Base-by-base conservation (phyloP, 2,329 filamentous ascomycete species). In the Phoma sp. region DNA sequence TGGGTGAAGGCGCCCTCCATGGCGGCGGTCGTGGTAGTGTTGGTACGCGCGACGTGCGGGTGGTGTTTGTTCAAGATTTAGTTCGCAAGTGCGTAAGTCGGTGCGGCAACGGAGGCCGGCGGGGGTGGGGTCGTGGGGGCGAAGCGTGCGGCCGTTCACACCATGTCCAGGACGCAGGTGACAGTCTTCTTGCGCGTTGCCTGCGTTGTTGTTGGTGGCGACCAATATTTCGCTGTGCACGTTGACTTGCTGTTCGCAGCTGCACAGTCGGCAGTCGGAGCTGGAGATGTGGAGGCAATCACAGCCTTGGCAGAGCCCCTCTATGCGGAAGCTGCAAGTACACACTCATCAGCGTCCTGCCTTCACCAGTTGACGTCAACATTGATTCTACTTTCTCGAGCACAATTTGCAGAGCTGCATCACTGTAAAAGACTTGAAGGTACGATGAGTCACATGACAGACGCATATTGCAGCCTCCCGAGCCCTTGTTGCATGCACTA, bases 1-100 rank as follows among this genome's bases (percentile, higher is more conserved):
- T 95, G 89, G 59, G 89, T 93, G 74, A 96, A 96, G 65, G 91
- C 89, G 74, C 89, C 89, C 81, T 95, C 90, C 90, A 95, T 93
- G 65, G 47, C 64, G 57, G 55, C 37, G 47, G 54, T 27, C 25
- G 55, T 54, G 53, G 44, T 55, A 52, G 29, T 47, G 52, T 37
- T 13, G 42, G 46, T 55, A 46, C 46, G 37, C 52, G 45, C 47
- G 48, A 42, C 32, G 23, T 39, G 29, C 39, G 52, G 48, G 47
- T 36, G 40, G 44, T 35, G 52, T 38, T 49, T 54, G 55, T 53
- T 43, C 30, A 37, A 52, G 38, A 56, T 51, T 56, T 52, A 40
- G 47, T 43, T 47, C 25, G 47, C 47, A 10, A 51, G 53, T 51
- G 53, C 42, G 53, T 45, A 49, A 51, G 49, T 54, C 45, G 30